phyloP scores from a whole-genome alignment of 2,329 filamentous ascomycete species.

The Apiospora kogelbergensis region DNA sequence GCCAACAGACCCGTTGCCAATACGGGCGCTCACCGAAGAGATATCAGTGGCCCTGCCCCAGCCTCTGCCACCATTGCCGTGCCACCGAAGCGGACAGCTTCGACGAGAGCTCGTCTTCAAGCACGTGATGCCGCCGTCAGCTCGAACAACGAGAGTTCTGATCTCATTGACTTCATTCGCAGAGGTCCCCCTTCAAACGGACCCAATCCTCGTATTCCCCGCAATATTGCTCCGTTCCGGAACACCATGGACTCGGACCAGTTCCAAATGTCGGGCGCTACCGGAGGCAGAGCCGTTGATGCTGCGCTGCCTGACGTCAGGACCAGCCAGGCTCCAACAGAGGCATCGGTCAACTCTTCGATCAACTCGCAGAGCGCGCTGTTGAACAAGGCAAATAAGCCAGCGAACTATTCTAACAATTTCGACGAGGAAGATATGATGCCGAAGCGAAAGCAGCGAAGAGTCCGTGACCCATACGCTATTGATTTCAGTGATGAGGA shows the following conservation, averaged over 20 bases:
- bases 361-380: slow-evolving; percentile 76
- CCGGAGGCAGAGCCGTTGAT: slow-evolving; percentile 57
- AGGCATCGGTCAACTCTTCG: slow-evolving; percentile 62
- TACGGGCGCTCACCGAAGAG: slow-evolving; percentile 28
- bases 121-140: slow-evolving; percentile 70
- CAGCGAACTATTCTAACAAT: slow-evolving; percentile 35
- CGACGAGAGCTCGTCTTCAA: slow-evolving; percentile 57
- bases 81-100: slow-evolving; percentile 39
- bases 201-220: slow-evolving; percentile 71
- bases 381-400: slow-evolving; percentile 43
- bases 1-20: slow-evolving; percentile 22
- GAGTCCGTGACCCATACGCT: slow-evolving; percentile 88
- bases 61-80: slow-evolving; percentile 30
- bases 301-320: slow-evolving; percentile 56
- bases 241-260: slow-evolving; percentile 86
- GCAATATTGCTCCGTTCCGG: slow-evolving; percentile 81
- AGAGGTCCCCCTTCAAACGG: slow-evolving; percentile 69
- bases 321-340: slow-evolving; percentile 57
- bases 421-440: slow-evolving; percentile 55
- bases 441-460: slow-evolving; percentile 72
- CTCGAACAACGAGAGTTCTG: slow-evolving; percentile 68
- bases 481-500: slow-evolving; percentile 78
- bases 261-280: slow-evolving; percentile 47
- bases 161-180: slow-evolving; percentile 93
- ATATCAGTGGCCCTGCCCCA: slow-evolving; percentile 29